Evolutionary conservation across 352 stramenopile species (phyloP), one percentile per base, ranked within the genome.

Genomic region (Phytophthora cajani): DNA sequence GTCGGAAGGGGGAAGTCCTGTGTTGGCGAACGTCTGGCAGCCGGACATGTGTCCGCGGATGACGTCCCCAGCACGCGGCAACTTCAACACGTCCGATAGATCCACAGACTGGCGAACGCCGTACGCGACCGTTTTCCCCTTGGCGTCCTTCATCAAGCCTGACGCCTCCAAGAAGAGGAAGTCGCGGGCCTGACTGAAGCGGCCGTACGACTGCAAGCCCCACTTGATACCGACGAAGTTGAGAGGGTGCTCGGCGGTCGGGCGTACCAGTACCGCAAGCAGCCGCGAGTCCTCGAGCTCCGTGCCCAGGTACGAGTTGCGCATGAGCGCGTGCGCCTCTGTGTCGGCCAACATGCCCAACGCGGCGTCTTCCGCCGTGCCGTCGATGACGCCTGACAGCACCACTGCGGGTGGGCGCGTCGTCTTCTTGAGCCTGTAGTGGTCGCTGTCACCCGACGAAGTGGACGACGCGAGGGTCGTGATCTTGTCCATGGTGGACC

Each of bases 141-240:
- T 63, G 7, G 75, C 12, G 46, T 82, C 75, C 12, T 62, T 69
- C 8, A 60, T 73, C n/a, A 84, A 9, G 5, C 79, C 79, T 10
- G 66, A 77, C 3, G 71, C 74, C 21, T 87, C 79, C 6, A 87
- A 8, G 42, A 78, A 84, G 21, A 87, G 66, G 47, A 75, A 84
- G 36, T 87, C 79, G 0, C 79, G 79, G 1, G 58, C 53, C 3
- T 79, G 65, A 36, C 62, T 62, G 62, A 84, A 80, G 11, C 70
- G 57, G 27, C 72, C 75, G 52, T 78, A 71, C 14, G 61, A 69
- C 10, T 74, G 72, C 1, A 72, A 27, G 0, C 64, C 63, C 78
- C 78, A 85, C 60, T 85, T 85, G 2, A 85, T 23, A 30, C 66
- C 69, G 16, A 85, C 32, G 46, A 75, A 85, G 33, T 71, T 67